Base-by-base conservation (phyloP, 2,329 filamentous ascomycete species). In the Aspergillus brasiliensis region DNA sequence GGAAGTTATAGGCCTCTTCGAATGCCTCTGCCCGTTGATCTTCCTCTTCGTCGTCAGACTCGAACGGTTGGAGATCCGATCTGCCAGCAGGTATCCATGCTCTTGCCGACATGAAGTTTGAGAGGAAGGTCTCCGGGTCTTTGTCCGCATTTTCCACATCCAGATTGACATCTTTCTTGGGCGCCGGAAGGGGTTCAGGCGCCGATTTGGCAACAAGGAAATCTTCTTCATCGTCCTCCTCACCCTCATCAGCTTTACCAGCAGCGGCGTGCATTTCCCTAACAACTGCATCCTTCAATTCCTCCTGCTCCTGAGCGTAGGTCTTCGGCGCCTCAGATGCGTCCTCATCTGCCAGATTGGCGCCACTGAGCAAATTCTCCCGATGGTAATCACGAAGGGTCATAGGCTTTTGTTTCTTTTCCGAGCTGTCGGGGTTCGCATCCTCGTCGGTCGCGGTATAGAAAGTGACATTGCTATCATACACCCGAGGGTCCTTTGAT, bases 1-100 rank as follows among this genome's bases (percentile, higher is more conserved):
- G 90, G 78, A 97, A 80, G 78, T 99, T 99, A 80, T 97, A 99
- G 4, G 93, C 93, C 65, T 91, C 85, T 78, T 99, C 95, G 70
- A 94, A 96, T 62, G 89, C 87, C 47, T 98, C 94, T 25, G 93
- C 93, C 48, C 86, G 84, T 27, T 85, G 83, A 28, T 91, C 86
- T 46, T 91, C 85, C 6, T 87, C 85, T n/a, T 87, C 91, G 54
- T 97, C 92, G 67, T 99, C 95, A 0, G 92, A 97, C 72, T 97
- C 92, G 59, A 99, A 90, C 0, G 93, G 91, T 68, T 93, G 83
- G 77, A 91, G 92, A 44, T 84, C 84, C 21, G 85, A 82, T 44
- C 82, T 83, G 55, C 85, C 86, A 8, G 85, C 84, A 0, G 90
- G 86, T 6, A 94, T 85, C 95, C 95, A 99, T 15, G 93, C 94